A percentile compares a stretch with the other conserved stretches of the same genome.
phyloP scores from a whole-genome alignment of 2,329 filamentous ascomycete species.

The Sordariomycetes sp. region DNA sequence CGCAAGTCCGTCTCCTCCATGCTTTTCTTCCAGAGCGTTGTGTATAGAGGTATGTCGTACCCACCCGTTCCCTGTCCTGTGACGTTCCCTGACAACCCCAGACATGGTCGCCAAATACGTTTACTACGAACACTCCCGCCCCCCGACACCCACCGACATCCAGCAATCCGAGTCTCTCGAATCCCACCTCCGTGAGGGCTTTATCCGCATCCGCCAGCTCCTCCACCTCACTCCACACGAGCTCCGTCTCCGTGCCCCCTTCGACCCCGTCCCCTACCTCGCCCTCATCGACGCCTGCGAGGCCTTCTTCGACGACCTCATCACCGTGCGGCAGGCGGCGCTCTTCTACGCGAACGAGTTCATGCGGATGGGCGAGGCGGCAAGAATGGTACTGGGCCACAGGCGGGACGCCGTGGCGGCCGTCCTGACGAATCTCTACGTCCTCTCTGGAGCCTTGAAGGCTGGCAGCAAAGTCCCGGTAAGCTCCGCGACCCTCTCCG shows the following conservation, averaged over 20 bases:
- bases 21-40: slow-evolving; percentile 46
- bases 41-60: slow-evolving; percentile 35
- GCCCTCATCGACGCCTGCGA: slow-evolving; percentile 45
- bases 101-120: slow-evolving; percentile 44
- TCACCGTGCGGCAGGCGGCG: slow-evolving; percentile 45
- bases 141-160: slow-evolving; percentile 39
- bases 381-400: slow-evolving; percentile 35
- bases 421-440: slow-evolving; percentile 46
- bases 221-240: slow-evolving; percentile 34
- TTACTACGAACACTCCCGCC: slow-evolving; percentile 43
- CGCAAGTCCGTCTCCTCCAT: slow-evolving; percentile 43
- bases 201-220: slow-evolving; percentile 45
- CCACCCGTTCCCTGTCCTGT: neutral
- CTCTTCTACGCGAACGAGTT: slow-evolving; percentile 45
- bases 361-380: slow-evolving; percentile 36
- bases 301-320: slow-evolving; percentile 47
- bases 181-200: slow-evolving; percentile 47
- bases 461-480: slow-evolving; percentile 38
- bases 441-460: slow-evolving; percentile 43
- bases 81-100: slow-evolving; percentile 9
- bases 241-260: slow-evolving; percentile 44
- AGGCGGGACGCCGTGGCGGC: slow-evolving; percentile 46
- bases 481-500: slow-evolving; percentile 9
- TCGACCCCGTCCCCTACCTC: slow-evolving; percentile 44
- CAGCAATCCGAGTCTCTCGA: slow-evolving; percentile 45